Evolutionary conservation across 305 asterid genomes (phyloP), one percentile per base, ranked within the genome.

Genomic region (Fraxinus platypoda): DNA sequence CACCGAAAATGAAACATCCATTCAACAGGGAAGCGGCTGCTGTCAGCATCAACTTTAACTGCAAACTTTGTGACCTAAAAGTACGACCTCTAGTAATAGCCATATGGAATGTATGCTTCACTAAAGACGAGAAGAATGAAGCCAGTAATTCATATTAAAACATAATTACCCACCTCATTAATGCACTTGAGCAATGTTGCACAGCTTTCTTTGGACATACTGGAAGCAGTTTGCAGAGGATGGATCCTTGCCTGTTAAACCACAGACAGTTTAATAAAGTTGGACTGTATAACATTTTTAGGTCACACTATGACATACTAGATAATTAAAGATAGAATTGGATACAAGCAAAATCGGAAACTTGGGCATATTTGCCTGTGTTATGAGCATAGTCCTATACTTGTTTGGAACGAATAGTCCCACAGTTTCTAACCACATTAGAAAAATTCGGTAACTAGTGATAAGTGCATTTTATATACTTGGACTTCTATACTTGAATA

Each of bases 1-100:
- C 99, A 95, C 81, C 99, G 98, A 75, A 85, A 88, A 91, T 94
- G 99, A 91, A 95, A 95, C 90, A 95, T 86, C 99, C 99, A 95
- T 80, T 88, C 92, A 81, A 59, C 87, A 87, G 99, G 99, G 86
- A 95, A 95, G 81, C 94, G 91, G 86, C 88, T 86, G 90, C 94
- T 83, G 77, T 95, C 92, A 31, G 97, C 99, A 83, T 91, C 98
- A 83, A 95, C 98, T 88, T 89, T 87, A 85, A 94, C 97, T 26
- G 98, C 94, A 84, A 87, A 85, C 57, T 87, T 85, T 82, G 94
- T 89, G 78, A 95, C 97, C 99, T 94, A 92, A 80, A 85, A 86
- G 89, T 88, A 83, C 87, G 62, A 33, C 73, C 93, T 88, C 95
- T 86, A 84, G 84, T 78, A 85, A 84, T 90, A 89, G 77, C 83